Evolutionary conservation across 75 land plant genomes (phyloP).

Genomic region (Selaginella moellendorffii): DNA sequence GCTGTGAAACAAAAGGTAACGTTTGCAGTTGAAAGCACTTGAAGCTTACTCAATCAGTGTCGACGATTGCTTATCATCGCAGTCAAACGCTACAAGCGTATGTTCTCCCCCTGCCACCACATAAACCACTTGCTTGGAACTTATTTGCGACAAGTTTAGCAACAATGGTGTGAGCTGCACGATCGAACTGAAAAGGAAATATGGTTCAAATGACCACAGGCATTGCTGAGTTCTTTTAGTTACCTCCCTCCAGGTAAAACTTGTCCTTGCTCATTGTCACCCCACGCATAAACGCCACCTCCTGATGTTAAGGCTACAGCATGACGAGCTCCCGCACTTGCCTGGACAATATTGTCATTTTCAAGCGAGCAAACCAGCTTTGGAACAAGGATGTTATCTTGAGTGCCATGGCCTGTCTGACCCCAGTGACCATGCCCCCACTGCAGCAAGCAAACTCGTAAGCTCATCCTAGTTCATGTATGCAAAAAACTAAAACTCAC

Average conservation of each 20-base stretch:
- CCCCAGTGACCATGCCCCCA: slow-evolving; percentile 43
- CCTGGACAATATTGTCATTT: slow-evolving; percentile 17
- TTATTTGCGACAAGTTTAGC: slow-evolving; percentile 3
- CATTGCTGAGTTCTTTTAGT: not conserved
- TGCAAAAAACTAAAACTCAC: slow-evolving; percentile 14
- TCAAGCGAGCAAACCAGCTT: slow-evolving; percentile 18
- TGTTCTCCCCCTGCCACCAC: slow-evolving; percentile 39
- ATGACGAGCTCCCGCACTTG: slow-evolving; percentile 35
- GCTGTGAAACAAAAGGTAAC: too few species aligned
- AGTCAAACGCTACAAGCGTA: slow-evolving; percentile 19
- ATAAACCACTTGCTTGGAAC: slow-evolving; percentile 18
- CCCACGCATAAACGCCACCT: slow-evolving; percentile 32
- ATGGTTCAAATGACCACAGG: not conserved
- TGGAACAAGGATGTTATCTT: slow-evolving; percentile 20
- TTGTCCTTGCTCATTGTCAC: slow-evolving; percentile 34
- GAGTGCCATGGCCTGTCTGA: slow-evolving; percentile 29
- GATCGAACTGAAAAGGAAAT: slow-evolving; percentile 12
- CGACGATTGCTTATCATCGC: too few species aligned
- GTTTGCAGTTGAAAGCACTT: too few species aligned
- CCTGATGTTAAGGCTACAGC: slow-evolving; percentile 22
- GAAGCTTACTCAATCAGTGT: too few species aligned
- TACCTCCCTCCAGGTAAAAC: slow-evolving; percentile 26
- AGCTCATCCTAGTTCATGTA: not conserved
- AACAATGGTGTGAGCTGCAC: slow-evolving; percentile 18
- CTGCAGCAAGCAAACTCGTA: slow-evolving; percentile 13